Base-by-base conservation (phyloP, 345 rosid genomes). In the Orychophragmus violaceus region DNA sequence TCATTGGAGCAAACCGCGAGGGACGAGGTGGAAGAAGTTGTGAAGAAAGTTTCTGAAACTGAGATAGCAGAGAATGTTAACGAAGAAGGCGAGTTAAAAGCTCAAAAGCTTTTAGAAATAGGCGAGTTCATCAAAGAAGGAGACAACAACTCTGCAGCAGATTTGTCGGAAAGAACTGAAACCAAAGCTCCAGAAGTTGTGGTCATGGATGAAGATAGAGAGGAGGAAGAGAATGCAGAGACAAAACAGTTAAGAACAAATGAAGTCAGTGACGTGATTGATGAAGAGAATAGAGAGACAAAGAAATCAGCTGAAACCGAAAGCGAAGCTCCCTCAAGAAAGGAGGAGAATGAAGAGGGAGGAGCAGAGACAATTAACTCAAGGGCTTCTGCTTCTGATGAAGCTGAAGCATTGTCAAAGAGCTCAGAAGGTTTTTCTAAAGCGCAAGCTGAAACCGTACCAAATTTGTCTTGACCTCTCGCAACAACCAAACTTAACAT, bases 111-210 rank as follows among this genome's bases (percentile, higher is more conserved):
- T 33, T 68, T 67, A 17, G 73, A 61, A 55, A 61, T 61, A 3
- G 73, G 73, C 1, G 77, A 66, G 45, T 74, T 67, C 18, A 61
- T 19, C 46, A 74, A 74, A 12, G 77, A 67, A 67, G 73, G 64
- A 14, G 74, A 60, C 36, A 74, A 51, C 49, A 66, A 45, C 68
- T 25, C 62, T 59, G 33, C 25, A n/a, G 22, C 30, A 41, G 67
- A 66, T 66, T 59, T 73, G 9, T 41, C 68, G 42, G 72, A 59
- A 50, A 66, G 77, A 74, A 74, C 69, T 28, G 77, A 74, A 46
- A 74, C 77, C 29, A 67, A 61, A 66, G 69, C 77, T 52, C 77
- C 73, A 61, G 77, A 67, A 67, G 74, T 67, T 67, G 59, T 74
- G 45, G 73, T 74, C 18, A 74, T 74, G 73, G 74, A 56, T 69